Evolutionary conservation across 2,329 filamentous ascomycete genomes (phyloP), one percentile per base, ranked within the genome.

Genomic region (Ophiobolus disseminans): DNA sequence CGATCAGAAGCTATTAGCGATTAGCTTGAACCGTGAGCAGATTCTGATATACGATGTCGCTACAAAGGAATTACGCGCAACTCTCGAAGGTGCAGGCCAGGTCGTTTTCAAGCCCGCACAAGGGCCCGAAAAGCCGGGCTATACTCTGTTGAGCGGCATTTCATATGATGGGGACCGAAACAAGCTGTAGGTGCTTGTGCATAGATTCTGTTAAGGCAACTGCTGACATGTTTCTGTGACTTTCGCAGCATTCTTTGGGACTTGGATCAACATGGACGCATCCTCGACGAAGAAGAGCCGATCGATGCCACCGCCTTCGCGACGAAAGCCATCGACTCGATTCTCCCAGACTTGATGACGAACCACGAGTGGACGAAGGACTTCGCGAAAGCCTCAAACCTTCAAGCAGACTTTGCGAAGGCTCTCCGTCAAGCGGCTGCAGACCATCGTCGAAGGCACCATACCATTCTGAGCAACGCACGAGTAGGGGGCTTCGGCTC

Each of bases 181-280:
- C n/a, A n/a, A n/a, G n/a, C n/a, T n/a, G n/a, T n/a, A n/a, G n/a
- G n/a, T n/a, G n/a, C n/a, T n/a, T n/a, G n/a, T n/a, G n/a, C n/a
- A n/a, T n/a, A n/a, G n/a, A n/a, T n/a, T n/a, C n/a, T n/a, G n/a
- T n/a, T n/a, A n/a, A n/a, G n/a, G n/a, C n/a, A n/a, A n/a, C n/a
- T n/a, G n/a, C n/a, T n/a, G n/a, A n/a, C n/a, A n/a, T n/a, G n/a
- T n/a, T n/a, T n/a, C n/a, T n/a, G n/a, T n/a, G n/a, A n/a, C n/a
- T n/a, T n/a, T n/a, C n/a, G n/a, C n/a, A n/a, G n/a, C 4, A 57
- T 63, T 1, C 43, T 69, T 22, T 69, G 66, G 63, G 63, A 68
- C 7, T 47, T 69, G 1, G 63, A 68, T 22, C 49, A 54, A 14
- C 51, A 65, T 23, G 67, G 66, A 1, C 62, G 62, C 16, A 40